Evolutionary conservation across 352 stramenopile species (phyloP).

Genomic region (Phytophthora multivora): DNA sequence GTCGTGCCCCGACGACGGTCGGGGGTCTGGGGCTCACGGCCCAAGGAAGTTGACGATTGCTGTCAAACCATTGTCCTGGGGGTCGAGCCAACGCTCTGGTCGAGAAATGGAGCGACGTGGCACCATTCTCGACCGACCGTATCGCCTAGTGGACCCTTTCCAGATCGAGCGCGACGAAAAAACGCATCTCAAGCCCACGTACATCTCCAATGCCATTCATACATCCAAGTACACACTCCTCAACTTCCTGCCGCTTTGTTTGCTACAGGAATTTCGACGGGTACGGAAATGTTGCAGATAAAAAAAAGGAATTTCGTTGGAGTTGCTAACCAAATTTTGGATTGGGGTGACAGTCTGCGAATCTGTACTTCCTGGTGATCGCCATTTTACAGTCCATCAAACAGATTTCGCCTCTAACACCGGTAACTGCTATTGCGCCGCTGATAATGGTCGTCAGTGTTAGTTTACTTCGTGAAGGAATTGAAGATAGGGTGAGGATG

Average conservation of each 20-base stretch:
- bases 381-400: constrained; percentile 92
- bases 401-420: constrained; percentile 71
- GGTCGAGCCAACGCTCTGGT: background rate
- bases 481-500: constrained; percentile 74
- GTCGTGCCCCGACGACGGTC: constrained; percentile 13
- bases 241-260: constrained; percentile 73
- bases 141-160: constrained; percentile 71
- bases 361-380: constrained; percentile 95
- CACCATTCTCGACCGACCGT: constrained; percentile 29
- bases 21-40: constrained; percentile 21
- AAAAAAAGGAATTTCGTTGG: too few relatives aligned
- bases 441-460: constrained; percentile 86
- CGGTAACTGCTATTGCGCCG: constrained; percentile 76
- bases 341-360: constrained; percentile 70
- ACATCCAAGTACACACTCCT: constrained; percentile 92
- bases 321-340: constrained; percentile 42
- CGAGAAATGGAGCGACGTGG: constrained; percentile 31
- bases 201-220: constrained; percentile 80
- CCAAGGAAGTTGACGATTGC: constrained; percentile 36
- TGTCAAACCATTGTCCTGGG: constrained; percentile 25
- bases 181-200: constrained; percentile 58
- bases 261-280: constrained; percentile 87
- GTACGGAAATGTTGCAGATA: constrained; percentile 25
- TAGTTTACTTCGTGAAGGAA: constrained; percentile 74
- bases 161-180: constrained; percentile 55